These are phyloP conservation scores for Cydonia oblonga DNA, from an alignment of 331 rosid species.

Conservation along the genomic window DNA sequence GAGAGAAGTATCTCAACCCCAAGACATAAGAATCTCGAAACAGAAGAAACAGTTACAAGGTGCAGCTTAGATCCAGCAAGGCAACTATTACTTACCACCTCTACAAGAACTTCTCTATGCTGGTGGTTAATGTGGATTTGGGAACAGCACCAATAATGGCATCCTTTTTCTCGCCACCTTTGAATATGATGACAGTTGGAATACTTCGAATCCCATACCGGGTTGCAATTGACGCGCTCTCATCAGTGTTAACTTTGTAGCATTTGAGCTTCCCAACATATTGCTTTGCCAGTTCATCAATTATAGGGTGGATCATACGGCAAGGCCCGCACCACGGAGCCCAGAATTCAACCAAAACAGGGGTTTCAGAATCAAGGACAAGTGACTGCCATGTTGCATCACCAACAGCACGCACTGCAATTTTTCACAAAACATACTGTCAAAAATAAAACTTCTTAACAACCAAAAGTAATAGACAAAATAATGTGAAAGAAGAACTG, in stretches of 20 bases:
- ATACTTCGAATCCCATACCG: constrained; percentile 80
- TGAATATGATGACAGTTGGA: constrained; percentile 82
- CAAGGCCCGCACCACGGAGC: constrained; percentile 99
- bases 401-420: constrained; percentile 49
- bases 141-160: constrained; percentile 91
- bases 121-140: constrained; percentile 61
- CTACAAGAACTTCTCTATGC: constrained; percentile 78
- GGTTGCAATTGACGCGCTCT: constrained; percentile 53
- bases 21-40: constrained; percentile 14
- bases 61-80: constrained; percentile 25
- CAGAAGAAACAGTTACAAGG: constrained; percentile 21
- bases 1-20: constrained; percentile 20
- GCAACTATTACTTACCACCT: constrained; percentile 23
- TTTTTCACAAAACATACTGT: constrained; percentile 2
- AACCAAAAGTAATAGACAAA: neutral
- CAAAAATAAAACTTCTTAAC: neutral
- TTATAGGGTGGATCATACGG: constrained; percentile 86
- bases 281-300: constrained; percentile 58
- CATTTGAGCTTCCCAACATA: constrained; percentile 68
- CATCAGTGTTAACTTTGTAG: constrained; percentile 16
- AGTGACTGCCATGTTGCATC: constrained; percentile 61
- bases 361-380: constrained; percentile 44
- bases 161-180: constrained; percentile 79
- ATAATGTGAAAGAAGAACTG: neutral
- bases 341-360: constrained; percentile 93